Percentiles rank a stretch among this genome's conserved stretches.
Conservation (phyloP, 495 filamentous ascomycete species). For the Penicillium cinerascens region DNA sequence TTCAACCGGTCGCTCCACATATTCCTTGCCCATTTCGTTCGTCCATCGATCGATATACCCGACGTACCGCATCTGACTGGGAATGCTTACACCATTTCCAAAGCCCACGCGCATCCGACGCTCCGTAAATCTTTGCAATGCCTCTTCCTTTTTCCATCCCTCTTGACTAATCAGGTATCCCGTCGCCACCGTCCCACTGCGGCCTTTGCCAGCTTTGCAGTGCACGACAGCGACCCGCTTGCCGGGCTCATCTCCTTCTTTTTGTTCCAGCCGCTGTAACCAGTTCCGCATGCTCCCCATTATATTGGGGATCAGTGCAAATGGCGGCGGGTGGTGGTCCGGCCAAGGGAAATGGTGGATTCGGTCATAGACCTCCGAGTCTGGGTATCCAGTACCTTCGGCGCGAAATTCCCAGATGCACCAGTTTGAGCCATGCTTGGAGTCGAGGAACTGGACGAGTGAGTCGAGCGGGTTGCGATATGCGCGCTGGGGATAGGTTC, state of each 20-base stretch:
- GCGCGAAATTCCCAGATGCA: slow-evolving; percentile 96
- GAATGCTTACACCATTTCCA: slow-evolving; percentile 87
- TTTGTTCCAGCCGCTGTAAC: slow-evolving; percentile 55
- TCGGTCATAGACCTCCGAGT: slow-evolving; percentile 76
- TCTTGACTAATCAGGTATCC: slow-evolving; percentile 87
- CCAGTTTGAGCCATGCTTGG: slow-evolving; percentile 78
- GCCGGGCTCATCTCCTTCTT: slow-evolving; percentile 24
- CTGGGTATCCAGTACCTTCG: slow-evolving; percentile 92
- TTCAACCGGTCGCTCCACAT: slow-evolving; percentile 79
- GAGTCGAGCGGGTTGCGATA: slow-evolving; percentile 90
- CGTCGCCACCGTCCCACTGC: slow-evolving; percentile 84
- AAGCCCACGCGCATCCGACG: slow-evolving; percentile 85
- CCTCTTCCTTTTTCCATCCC: slow-evolving; percentile 77
- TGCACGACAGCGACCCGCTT: slow-evolving; percentile 84
- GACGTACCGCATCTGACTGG: slow-evolving; percentile 84
- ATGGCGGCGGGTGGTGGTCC: slow-evolving; percentile 95
- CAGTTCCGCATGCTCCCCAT: slow-evolving; percentile 88
- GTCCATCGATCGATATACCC: slow-evolving; percentile 90
- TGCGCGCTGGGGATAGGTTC: slow-evolving; percentile 80
- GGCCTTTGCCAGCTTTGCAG: slow-evolving; percentile 95
- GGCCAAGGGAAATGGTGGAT: slow-evolving; percentile 93
- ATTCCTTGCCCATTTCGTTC: slow-evolving; percentile 64
- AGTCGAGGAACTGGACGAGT: slow-evolving; percentile 81
- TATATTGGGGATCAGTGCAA: slow-evolving; percentile 80
- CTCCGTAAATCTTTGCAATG: slow-evolving; percentile 78